Conservation (phyloP, 176 grass and related monocot genomes). For the Oryza punctata region DNA sequence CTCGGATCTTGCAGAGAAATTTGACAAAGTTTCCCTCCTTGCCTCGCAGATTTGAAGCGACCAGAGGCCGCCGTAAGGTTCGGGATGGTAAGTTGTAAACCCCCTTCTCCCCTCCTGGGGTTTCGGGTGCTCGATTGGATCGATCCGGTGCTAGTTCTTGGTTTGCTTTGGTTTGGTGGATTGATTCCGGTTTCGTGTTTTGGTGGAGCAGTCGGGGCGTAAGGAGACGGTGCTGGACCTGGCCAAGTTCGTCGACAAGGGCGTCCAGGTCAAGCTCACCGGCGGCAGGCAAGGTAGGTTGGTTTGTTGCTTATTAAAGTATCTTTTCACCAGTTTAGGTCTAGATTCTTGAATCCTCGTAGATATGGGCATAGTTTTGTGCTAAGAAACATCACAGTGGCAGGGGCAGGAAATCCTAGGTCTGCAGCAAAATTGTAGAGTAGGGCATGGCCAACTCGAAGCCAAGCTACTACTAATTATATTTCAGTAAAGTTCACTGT, state of each 20-base stretch:
- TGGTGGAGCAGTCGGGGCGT: conserved; percentile 67
- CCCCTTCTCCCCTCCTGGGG: background rate
- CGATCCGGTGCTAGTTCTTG: background rate
- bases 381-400: background rate
- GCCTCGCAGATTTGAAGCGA: background rate
- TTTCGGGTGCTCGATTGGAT: background rate
- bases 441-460: background rate
- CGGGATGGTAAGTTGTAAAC: conserved; percentile 1
- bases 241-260: conserved; percentile 95
- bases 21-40: background rate
- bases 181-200: background rate
- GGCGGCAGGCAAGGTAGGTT: conserved; percentile 79
- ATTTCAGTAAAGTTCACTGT: background rate
- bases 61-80: no score
- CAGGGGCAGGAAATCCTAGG: background rate
- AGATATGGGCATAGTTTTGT: background rate
- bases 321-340: background rate
- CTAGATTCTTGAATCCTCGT: background rate
- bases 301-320: background rate
- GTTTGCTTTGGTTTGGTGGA: background rate
- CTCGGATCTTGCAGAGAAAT: background rate
- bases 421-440: background rate
- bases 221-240: conserved; percentile 93
- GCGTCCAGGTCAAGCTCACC: conserved; percentile 94
- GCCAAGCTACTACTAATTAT: background rate